Evolutionary conservation across 1,284 basidiomycete species (phyloP).

Genomic region (Pterulicium gracile): DNA sequence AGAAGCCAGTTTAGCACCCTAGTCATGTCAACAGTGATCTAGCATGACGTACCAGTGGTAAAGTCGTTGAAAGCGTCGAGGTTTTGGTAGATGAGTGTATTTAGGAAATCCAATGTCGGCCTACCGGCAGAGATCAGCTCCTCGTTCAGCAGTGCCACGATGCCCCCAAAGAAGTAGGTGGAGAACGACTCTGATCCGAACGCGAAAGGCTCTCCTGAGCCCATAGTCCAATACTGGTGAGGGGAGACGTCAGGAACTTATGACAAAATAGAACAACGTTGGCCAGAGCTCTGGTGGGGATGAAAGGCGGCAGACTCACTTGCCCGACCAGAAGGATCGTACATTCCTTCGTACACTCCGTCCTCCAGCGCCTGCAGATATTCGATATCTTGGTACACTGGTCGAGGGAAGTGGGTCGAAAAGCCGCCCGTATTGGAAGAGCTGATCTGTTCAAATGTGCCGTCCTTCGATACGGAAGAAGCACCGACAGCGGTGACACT

Average conservation of each 20-base stretch:
- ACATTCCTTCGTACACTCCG: slow-evolving; percentile 4
- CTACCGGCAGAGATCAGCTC: slow-evolving; percentile 22
- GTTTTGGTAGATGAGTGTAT: slow-evolving; percentile 33
- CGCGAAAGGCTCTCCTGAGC: no score
- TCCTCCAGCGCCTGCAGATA: slow-evolving; percentile 13
- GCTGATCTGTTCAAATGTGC: not conserved
- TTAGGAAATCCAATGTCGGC: slow-evolving; percentile 33
- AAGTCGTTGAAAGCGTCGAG: slow-evolving; percentile 31
- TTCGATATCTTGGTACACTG: slow-evolving; percentile 20
- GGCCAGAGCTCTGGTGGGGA: no score
- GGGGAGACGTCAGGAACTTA: not conserved
- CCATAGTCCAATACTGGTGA: slow-evolving; percentile 28
- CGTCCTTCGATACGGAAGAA: no score
- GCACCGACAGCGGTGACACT: not conserved
- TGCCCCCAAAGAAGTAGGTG: slow-evolving; percentile 27
- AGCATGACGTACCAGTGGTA: slow-evolving; percentile 12
- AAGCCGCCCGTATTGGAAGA: not conserved
- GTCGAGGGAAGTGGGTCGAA: slow-evolving; percentile 15
- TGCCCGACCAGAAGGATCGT: slow-evolving; percentile 4
- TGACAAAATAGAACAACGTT: no score
- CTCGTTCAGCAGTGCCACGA: slow-evolving; percentile 36
- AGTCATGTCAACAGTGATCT: no score
- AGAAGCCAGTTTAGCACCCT: not conserved
- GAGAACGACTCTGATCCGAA: no score
- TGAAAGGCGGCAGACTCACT: slow-evolving; percentile 8